These are phyloP conservation scores for Lophium mytilinum DNA, from an alignment of 495 filamentous ascomycete species.

Conservation along the genomic window DNA sequence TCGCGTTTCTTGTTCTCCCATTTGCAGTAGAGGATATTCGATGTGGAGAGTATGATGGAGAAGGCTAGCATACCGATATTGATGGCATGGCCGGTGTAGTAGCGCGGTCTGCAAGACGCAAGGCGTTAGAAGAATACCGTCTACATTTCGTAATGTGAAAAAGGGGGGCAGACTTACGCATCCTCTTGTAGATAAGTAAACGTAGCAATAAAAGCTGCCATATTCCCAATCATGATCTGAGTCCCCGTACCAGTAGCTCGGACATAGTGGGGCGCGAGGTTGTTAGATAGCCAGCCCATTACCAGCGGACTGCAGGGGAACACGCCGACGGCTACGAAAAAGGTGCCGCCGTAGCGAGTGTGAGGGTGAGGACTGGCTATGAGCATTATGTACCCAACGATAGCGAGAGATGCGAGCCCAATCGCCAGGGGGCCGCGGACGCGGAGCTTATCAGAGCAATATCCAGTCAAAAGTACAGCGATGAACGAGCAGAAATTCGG, in stretches of 20 bases:
- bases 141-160: neutral
- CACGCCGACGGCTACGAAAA: constrained; percentile 80
- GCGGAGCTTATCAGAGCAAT: constrained; percentile 65
- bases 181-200: constrained; percentile 43
- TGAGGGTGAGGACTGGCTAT: constrained; percentile 49
- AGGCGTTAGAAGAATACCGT: too few relatives aligned
- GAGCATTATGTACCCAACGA: constrained; percentile 74
- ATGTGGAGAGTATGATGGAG: constrained; percentile 31
- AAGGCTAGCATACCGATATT: constrained; percentile 39
- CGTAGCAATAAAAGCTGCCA: constrained; percentile 45
- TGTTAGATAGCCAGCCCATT: constrained; percentile 86
- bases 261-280: constrained; percentile 53
- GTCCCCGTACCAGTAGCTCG: constrained; percentile 42
- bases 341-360: constrained; percentile 73
- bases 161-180: constrained; percentile 30
- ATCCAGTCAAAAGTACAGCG: constrained; percentile 67
- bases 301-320: constrained; percentile 86
- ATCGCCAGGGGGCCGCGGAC: constrained; percentile 79
- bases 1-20: constrained; percentile 43
- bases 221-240: constrained; percentile 41
- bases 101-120: constrained; percentile 31
- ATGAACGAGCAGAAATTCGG: constrained; percentile 76
- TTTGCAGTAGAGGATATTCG: constrained; percentile 35
- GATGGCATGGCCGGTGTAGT: constrained; percentile 41
- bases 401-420: constrained; percentile 56